These are phyloP conservation scores for Saccharomyces uvarum DNA, from an alignment of 1,139 yeast genomes.

Conservation along the genomic window DNA sequence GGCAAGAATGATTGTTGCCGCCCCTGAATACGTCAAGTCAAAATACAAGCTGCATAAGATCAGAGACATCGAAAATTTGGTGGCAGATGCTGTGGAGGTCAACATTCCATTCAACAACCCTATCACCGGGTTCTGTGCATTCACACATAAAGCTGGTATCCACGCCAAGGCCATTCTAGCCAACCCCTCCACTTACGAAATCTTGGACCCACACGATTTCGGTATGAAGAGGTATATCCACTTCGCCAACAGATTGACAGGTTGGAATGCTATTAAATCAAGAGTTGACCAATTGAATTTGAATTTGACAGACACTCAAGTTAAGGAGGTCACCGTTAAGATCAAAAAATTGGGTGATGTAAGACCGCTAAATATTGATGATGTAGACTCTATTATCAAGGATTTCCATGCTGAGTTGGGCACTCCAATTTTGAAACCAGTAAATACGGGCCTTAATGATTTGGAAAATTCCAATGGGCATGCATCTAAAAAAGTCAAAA, in stretches of 20 bases:
- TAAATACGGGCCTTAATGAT: constrained; percentile 23
- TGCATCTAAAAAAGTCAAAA: constrained; percentile 3
- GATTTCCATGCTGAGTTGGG: constrained; percentile 72
- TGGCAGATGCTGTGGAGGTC: constrained; percentile 95
- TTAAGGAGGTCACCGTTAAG: constrained; percentile 89
- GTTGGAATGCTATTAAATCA: constrained; percentile 98
- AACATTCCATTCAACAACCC: constrained; percentile 98
- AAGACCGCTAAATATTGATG: constrained; percentile 89
- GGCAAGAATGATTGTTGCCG: constrained; percentile 99
- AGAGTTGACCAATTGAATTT: constrained; percentile 96
- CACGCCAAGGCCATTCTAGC: constrained; percentile 98
- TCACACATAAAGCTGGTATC: constrained; percentile 98
- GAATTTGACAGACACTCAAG: constrained; percentile 81
- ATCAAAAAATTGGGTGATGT: constrained; percentile 93
- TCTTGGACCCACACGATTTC: constrained; percentile 87
- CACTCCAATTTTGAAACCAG: constrained; percentile 35
- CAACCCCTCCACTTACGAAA: constrained; percentile 96
- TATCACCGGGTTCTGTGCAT: constrained; percentile 98
- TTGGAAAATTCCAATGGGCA: constrained; percentile 15
- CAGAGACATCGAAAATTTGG: constrained; percentile 90
- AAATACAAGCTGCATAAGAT: constrained; percentile 94
- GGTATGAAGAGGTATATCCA: constrained; percentile 94
- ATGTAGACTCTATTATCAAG: constrained; percentile 93
- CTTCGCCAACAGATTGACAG: constrained; percentile 94
- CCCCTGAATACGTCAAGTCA: constrained; percentile 89